Conservation (phyloP, 2,329 filamentous ascomycete species). For the Sordariomycetes sp. region DNA sequence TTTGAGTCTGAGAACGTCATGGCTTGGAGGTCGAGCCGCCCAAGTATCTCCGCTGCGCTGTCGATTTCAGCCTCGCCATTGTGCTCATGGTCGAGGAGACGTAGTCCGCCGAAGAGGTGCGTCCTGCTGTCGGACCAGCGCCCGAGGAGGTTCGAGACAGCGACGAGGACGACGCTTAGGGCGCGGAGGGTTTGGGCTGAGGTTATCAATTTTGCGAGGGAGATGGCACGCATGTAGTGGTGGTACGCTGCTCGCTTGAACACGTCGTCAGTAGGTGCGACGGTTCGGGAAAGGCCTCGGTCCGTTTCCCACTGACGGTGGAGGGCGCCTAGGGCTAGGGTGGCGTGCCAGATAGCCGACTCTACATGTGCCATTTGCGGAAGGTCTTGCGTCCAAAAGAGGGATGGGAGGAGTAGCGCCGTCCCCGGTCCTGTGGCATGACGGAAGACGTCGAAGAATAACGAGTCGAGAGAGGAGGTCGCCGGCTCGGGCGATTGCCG, state of each 20-base stretch:
- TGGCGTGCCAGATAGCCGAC: conserved; percentile 10
- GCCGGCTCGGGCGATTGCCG: not conserved
- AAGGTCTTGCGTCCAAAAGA: not conserved
- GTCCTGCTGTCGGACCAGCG: conserved; percentile 16
- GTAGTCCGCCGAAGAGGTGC: conserved; percentile 16
- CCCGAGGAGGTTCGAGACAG: conserved; percentile 17
- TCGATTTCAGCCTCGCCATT: conserved; percentile 3
- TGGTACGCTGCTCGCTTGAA: conserved; percentile 9
- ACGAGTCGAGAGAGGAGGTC: not conserved
- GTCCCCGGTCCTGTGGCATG: not conserved
- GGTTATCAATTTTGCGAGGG: conserved; percentile 13
- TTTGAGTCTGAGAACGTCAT: conserved; percentile 18
- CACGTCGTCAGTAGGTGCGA: not conserved
- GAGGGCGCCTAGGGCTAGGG: conserved; percentile 19
- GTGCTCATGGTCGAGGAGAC: conserved; percentile 10
- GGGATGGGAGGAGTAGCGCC: not conserved
- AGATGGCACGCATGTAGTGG: conserved; percentile 15
- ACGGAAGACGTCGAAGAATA: not conserved
- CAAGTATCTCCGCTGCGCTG: conserved; percentile 10
- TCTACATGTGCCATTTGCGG: not conserved
- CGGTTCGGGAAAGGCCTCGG: conserved; percentile 10
- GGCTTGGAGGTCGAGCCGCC: conserved; percentile 18
- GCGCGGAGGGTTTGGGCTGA: conserved; percentile 14
- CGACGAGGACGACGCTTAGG: conserved; percentile 17
- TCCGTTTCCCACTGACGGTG: conserved; percentile 8